phyloP scores from a whole-genome alignment of 345 rosid genomes.

The Raphanus sativus region DNA sequence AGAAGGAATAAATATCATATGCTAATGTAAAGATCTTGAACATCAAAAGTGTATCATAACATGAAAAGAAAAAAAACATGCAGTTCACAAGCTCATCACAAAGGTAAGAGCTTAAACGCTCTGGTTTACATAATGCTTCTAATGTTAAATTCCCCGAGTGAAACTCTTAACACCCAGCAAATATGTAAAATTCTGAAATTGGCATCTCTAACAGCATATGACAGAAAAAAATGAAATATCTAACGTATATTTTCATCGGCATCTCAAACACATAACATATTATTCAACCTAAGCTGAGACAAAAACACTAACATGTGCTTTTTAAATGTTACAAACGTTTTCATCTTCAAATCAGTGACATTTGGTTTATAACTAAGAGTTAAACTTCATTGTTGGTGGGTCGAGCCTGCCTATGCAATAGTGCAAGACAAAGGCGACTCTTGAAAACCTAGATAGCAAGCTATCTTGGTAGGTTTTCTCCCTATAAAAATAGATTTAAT shows the following conservation, averaged over 20 bases:
- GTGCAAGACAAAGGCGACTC: slow-evolving; percentile 38
- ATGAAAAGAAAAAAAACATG: no score
- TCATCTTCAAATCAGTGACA: no score
- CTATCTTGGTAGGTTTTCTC: slow-evolving; percentile 10
- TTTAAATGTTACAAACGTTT: no score
- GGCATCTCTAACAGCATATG: no score
- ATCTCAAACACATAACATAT: not conserved
- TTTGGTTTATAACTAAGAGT: not conserved
- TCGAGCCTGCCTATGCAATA: slow-evolving; percentile 31
- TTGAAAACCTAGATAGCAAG: slow-evolving; percentile 27
- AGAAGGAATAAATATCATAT: not conserved
- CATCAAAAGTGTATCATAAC: not conserved
- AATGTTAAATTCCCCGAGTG: not conserved
- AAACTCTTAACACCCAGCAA: no score
- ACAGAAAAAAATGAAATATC: no score
- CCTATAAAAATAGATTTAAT: slow-evolving; percentile 35
- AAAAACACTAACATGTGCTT: no score
- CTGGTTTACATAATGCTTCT: no score
- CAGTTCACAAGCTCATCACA: no score
- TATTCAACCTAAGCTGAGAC: no score
- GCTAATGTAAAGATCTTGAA: not conserved
- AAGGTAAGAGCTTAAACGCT: no score
- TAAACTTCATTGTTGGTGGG: slow-evolving; percentile 10
- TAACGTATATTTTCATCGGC: not conserved
- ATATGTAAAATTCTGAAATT: no score